phyloP scores from a whole-genome alignment of 2,329 filamentous ascomycete species.

The Exophiala dermatitidis region DNA sequence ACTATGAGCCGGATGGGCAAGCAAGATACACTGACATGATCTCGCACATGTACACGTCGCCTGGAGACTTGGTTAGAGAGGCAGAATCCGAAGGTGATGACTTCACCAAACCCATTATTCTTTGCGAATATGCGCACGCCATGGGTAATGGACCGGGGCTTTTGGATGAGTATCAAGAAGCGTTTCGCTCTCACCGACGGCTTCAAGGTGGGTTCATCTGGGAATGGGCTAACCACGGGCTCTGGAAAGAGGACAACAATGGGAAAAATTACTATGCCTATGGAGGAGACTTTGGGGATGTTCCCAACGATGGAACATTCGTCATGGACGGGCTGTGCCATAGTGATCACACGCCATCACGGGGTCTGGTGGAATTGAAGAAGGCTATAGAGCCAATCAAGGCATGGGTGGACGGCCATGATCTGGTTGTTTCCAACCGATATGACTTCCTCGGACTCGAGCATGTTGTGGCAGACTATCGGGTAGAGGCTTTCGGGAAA shows the following conservation, averaged over 20 bases:
- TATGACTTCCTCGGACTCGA: constrained; percentile 20
- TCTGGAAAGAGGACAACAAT: constrained; percentile 33
- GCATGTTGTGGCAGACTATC: constrained; percentile 31
- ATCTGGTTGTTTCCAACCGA: constrained; percentile 28
- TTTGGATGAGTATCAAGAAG: constrained; percentile 60
- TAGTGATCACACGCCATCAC: constrained; percentile 50
- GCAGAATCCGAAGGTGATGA: constrained; percentile 35
- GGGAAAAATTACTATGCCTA: constrained; percentile 50
- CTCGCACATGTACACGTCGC: constrained; percentile 58
- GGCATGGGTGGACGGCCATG: constrained; percentile 45
- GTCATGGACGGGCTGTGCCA: constrained; percentile 55
- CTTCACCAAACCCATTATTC: constrained; percentile 37
- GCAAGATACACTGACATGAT: constrained; percentile 59
- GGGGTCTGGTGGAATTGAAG: constrained; percentile 51
- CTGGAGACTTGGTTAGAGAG: constrained; percentile 30
- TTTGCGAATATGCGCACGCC: constrained; percentile 52
- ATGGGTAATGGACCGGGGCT: constrained; percentile 70
- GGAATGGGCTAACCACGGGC: constrained; percentile 59
- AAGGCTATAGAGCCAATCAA: constrained; percentile 52
- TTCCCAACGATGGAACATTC: constrained; percentile 54
- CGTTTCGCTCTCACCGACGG: constrained; percentile 53
- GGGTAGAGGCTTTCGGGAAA: constrained; percentile 39
- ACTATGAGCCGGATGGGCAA: constrained; percentile 59
- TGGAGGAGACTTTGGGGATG: constrained; percentile 56
- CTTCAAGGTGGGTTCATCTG: constrained; percentile 62